These are phyloP conservation scores for Talaromyces sp. DNA, from an alignment of 2,329 filamentous ascomycete species.

Conservation along the genomic window DNA sequence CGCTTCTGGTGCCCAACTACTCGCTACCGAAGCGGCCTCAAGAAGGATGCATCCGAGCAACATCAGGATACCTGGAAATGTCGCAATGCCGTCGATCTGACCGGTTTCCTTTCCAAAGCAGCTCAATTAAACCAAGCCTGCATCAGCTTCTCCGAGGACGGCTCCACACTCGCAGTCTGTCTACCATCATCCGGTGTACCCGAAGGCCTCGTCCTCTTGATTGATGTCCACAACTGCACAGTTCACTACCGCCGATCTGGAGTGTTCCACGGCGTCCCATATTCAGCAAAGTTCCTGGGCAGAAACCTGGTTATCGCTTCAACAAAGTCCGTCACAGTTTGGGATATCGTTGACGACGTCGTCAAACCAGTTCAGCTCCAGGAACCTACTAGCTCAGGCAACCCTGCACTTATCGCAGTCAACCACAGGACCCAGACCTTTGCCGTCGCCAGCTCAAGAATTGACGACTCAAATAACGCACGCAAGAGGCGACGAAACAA, in stretches of 20 bases:
- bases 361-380: conserved; percentile 68
- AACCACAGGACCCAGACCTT: conserved; percentile 68
- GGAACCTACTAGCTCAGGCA: conserved; percentile 21
- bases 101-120: conserved; percentile 38
- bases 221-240: conserved; percentile 71
- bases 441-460: conserved; percentile 56
- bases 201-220: conserved; percentile 69
- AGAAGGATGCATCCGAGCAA: conserved; percentile 50
- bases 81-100: conserved; percentile 55
- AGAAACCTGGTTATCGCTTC: conserved; percentile 76
- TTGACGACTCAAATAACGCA: conserved; percentile 15
- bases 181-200: conserved; percentile 49
- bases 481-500: conserved; percentile 55
- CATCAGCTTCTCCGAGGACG: conserved; percentile 79
- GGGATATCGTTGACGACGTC: conserved; percentile 80
- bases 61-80: conserved; percentile 74
- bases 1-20: conserved; percentile 79
- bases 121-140: conserved; percentile 58
- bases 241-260: conserved; percentile 69
- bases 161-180: conserved; percentile 74
- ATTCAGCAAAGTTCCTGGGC: conserved; percentile 71
- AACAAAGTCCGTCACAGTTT: conserved; percentile 69
- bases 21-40: conserved; percentile 68
- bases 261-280: conserved; percentile 66
- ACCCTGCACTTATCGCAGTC: conserved; percentile 60